Base-by-base conservation (phyloP, 2,329 filamentous ascomycete genomes). In the Shiraia sp. region DNA sequence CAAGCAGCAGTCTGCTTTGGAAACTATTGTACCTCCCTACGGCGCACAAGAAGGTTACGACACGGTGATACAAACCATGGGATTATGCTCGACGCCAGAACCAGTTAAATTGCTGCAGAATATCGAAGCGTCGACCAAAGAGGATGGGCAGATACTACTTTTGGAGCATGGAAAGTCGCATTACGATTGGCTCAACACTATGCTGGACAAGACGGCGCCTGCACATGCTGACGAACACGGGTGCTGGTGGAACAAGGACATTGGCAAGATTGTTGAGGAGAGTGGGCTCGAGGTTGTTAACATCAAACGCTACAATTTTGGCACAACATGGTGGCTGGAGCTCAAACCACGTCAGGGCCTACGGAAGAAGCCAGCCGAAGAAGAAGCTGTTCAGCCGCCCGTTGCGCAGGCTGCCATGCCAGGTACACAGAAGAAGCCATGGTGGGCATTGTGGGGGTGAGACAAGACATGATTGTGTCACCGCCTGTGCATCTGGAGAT, bases 181-280 rank as follows among this genome's bases (percentile, higher is more conserved):
- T 47, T 72, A 71, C 46, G 50, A 67, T 7, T 78, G 75, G 75
- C 51, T 78, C 48, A 77, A 78, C 58, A 59, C 54, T 9, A 53
- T 75, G 25, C 57, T 78, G 36, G 75, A 78, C 51, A 68, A 68
- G 38, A 61, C 70, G 8, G 75, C 75, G 13, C 63, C 72, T 27
- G 69, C 67, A 43, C 75, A 78, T 50, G 75, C 75, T 1, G 70
- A 75, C 35, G 65, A 71, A 32, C 72, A 76, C 47, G 75, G 75
- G 13, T 78, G 75, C 51, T 78, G 75, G 74, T 78, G 72, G 71
- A 78, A 78, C 50, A 75, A 75, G 48, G 75, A 78, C 39, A 75
- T 78, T 49, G 74, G 71, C 6, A 66, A 63, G 40, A 71, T 78
- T 40, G 73, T 77, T 8, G 61, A 72, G 34, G 66, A 72, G n/a